phyloP scores from a whole-genome alignment of 2,329 filamentous ascomycete genomes.

The Diplodia mutila region DNA sequence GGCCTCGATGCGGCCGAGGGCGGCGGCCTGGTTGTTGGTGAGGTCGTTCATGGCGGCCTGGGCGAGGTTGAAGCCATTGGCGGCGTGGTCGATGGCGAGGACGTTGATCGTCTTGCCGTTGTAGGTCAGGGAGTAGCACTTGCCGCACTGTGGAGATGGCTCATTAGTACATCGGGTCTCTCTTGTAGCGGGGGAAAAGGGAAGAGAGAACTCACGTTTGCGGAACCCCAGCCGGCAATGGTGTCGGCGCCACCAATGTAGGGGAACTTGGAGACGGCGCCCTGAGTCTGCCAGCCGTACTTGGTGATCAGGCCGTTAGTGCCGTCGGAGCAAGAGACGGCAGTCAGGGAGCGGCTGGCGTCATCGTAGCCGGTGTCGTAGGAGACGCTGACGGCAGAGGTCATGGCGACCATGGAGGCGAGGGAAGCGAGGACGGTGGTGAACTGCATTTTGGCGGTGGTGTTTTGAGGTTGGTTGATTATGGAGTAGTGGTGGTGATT shows the following conservation, averaged over 20 bases:
- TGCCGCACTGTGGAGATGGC: conserved; percentile 50
- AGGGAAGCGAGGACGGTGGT: conserved; percentile 25
- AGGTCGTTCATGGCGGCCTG: conserved; percentile 51
- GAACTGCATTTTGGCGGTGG: conserved; percentile 26
- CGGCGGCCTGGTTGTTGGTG: conserved; percentile 43
- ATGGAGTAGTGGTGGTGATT: neutral
- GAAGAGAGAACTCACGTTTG: conserved; percentile 32
- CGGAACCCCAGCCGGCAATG: conserved; percentile 51
- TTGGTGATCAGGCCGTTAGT: conserved; percentile 66
- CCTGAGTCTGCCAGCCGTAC: conserved; percentile 60
- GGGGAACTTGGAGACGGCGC: conserved; percentile 51
- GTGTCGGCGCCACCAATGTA: conserved; percentile 55
- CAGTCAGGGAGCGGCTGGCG: conserved; percentile 56
- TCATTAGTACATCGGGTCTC: neutral
- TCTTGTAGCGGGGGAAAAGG: neutral
- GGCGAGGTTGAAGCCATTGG: conserved; percentile 55
- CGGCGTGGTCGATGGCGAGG: conserved; percentile 53
- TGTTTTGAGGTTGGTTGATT: neutral
- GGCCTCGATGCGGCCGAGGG: conserved; percentile 51
- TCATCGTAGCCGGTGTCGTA: conserved; percentile 76
- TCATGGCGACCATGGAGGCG: conserved; percentile 23
- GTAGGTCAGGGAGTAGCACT: conserved; percentile 57
- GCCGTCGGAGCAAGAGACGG: conserved; percentile 70
- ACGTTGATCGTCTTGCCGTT: conserved; percentile 53
- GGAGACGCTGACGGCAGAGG: conserved; percentile 54